Conservation (phyloP, 2,329 filamentous ascomycete genomes). For the Phaeoacremonium minimum region DNA sequence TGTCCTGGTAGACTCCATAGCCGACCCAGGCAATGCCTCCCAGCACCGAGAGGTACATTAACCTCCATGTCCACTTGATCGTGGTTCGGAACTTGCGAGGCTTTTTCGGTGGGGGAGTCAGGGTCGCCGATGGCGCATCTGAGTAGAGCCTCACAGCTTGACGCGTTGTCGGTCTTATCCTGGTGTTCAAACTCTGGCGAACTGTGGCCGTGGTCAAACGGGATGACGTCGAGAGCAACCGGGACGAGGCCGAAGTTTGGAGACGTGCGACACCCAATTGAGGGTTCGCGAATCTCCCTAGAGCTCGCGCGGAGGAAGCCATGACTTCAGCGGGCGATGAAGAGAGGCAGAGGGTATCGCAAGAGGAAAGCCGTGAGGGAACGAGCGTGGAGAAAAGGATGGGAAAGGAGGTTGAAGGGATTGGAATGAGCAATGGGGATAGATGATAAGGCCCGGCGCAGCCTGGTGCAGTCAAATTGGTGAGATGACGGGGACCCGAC, state of each 20-base stretch:
- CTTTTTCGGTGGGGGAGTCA: slow-evolving; percentile 41
- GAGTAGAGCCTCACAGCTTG: slow-evolving; percentile 21
- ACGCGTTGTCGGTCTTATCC: slow-evolving; percentile 15
- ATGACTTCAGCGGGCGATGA: slow-evolving; percentile 17
- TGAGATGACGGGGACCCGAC: no score
- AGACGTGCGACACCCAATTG: slow-evolving; percentile 17
- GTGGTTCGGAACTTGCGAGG: slow-evolving; percentile 59
- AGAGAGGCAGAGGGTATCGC: no score
- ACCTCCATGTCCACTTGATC: slow-evolving; percentile 78
- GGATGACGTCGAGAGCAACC: slow-evolving; percentile 19
- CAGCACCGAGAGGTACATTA: slow-evolving; percentile 72
- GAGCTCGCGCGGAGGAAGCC: slow-evolving; percentile 25
- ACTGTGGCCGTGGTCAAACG: slow-evolving; percentile 11
- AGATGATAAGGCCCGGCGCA: no score
- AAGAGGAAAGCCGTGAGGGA: no score
- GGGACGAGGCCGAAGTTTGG: slow-evolving; percentile 14
- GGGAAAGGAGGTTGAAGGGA: no score
- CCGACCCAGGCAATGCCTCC: slow-evolving; percentile 66
- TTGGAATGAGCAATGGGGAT: no score
- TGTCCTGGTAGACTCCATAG: slow-evolving; percentile 79
- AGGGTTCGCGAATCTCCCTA: slow-evolving; percentile 23
- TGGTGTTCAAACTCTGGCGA: slow-evolving; percentile 13
- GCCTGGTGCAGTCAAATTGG: no score
- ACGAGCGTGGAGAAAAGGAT: no score
- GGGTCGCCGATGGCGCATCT: slow-evolving; percentile 13